phyloP scores from a whole-genome alignment of 305 asterid genomes.

The Fraxinus velutina region DNA sequence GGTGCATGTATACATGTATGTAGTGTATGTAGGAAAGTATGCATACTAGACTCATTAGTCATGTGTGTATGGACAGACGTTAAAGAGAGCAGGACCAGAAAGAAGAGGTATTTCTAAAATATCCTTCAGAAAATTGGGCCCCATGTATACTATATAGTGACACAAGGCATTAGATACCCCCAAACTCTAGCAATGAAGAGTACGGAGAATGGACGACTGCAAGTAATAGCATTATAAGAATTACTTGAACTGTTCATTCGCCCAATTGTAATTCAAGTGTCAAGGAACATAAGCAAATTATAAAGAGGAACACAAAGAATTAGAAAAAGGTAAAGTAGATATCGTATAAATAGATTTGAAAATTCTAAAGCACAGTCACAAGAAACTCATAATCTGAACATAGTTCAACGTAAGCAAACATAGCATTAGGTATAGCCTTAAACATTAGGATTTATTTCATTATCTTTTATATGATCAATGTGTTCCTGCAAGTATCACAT shows the following conservation, averaged over 20 bases:
- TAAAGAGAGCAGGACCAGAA: not conserved
- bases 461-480: slow-evolving; percentile 14
- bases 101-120: not conserved
- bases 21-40: not conserved
- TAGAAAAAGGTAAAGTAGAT: not conserved
- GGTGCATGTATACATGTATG: not conserved
- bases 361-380: not conserved
- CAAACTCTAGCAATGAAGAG: not conserved
- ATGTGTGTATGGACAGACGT: not conserved
- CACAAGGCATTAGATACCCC: not conserved
- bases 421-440: not conserved
- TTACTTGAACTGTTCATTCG: not conserved
- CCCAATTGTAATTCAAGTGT: not conserved
- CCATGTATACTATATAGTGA: not conserved
- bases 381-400: not conserved
- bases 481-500: slow-evolving; percentile 12
- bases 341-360: not conserved
- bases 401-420: not conserved
- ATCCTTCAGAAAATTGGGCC: not conserved
- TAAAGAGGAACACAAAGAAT: not conserved
- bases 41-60: not conserved
- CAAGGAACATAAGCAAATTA: not conserved
- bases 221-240: not conserved
- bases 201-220: not conserved
- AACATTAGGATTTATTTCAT: not conserved